Evolutionary conservation across 805 yeast species (phyloP), one percentile per base, ranked within the genome.

Genomic region (Zygotorulaspora sp.): DNA sequence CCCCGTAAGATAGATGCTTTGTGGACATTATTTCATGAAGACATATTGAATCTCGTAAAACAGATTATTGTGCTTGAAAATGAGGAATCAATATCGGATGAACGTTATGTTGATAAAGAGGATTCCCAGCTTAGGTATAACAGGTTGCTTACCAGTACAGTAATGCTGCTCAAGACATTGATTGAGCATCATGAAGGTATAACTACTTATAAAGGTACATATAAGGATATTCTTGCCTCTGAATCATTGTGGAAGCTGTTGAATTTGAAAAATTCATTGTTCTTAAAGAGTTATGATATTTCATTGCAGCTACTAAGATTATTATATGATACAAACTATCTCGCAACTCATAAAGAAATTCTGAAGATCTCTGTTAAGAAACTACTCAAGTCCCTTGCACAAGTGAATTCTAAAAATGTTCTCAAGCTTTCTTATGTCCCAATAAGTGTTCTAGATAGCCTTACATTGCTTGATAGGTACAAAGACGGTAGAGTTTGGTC

Each of bases 1-100:
- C 74, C 72, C 30, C 68, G 68, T 38, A 78, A 77, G 52, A 62
- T 79, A 7, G 67, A 68, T 24, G 71, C 74, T 32, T 56, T 87
- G 4, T 80, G 89, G 82, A 63, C 62, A 16, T 58, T 80, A 0
- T 83, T 85, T 51, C 65, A 64, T 36, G 63, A 61, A 3, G 80
- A 74, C 36, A 71, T 85, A 10, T 47, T 83, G 12, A 74, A 74
- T 32, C 78, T 73, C 43, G 66, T 77, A 9, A 63, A 67, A 30
- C 75, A 78, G 23, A 66, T 75, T 0, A 50, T 85, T 6, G 58
- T 71, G 11, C 57, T 63, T 21, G 95, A 88, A 55, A 66, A 75
- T 2, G 71, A 70, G 3, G 77, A 73, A 11, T 72, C 87, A 0
- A 58, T 89, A 14, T 78, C 89, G 2, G 96, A 89, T 51, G 83